Evolutionary conservation across 2,329 filamentous ascomycete species (phyloP).

Genomic region (Paraconiothyrium sp.): DNA sequence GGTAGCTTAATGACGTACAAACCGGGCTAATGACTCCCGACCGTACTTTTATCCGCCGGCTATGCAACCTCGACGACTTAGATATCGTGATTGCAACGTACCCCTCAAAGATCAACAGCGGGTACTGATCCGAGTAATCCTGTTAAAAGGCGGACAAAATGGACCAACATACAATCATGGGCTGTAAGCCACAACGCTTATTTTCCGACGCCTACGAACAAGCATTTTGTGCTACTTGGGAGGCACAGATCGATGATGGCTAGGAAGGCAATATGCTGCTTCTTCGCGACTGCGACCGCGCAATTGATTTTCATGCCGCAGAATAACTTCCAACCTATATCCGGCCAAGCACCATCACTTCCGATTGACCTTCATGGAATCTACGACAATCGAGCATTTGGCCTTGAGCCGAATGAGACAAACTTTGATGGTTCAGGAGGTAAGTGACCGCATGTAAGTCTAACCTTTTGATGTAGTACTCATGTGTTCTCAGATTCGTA

Average conservation of each 20-base stretch:
- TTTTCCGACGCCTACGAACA: background rate
- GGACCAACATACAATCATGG: background rate
- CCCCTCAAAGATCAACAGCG: slow-evolving; percentile 14
- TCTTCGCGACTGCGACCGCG: slow-evolving; percentile 7
- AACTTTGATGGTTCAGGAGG: slow-evolving; percentile 24
- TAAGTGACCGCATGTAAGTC: background rate
- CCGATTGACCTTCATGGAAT: slow-evolving; percentile 17
- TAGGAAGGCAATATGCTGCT: background rate
- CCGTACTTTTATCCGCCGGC: background rate
- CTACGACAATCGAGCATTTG: slow-evolving; percentile 24
- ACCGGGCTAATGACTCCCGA: slow-evolving; percentile 4
- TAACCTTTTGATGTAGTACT: background rate
- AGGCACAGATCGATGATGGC: background rate
- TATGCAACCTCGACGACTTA: background rate
- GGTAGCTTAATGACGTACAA: background rate
- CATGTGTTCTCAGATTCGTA: slow-evolving; percentile 30
- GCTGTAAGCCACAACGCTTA: slow-evolving; percentile 1
- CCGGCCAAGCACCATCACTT: slow-evolving; percentile 18
- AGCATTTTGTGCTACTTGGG: background rate
- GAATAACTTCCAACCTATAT: slow-evolving; percentile 23
- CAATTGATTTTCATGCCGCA: slow-evolving; percentile 28
- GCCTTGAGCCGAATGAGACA: slow-evolving; percentile 19
- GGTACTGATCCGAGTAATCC: background rate
- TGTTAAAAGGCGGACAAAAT: background rate
- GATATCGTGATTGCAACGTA: slow-evolving; percentile 5